Conservation (phyloP, 2,329 filamentous ascomycete species). For the Colletotrichum aenigma region DNA sequence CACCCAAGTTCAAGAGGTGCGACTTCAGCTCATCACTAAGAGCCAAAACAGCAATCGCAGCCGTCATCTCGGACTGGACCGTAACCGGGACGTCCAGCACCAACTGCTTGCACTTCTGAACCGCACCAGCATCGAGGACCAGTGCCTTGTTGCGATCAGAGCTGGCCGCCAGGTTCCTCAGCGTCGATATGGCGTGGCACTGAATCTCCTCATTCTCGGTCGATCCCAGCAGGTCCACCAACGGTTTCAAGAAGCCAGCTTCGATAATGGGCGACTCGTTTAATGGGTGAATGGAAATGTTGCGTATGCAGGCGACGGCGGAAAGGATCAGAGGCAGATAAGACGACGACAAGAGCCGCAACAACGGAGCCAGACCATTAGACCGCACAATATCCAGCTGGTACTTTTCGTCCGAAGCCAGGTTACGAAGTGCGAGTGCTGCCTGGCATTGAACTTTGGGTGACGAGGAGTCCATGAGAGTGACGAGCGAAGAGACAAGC, state of each 20-base stretch:
- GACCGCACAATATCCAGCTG: slow-evolving; percentile 96
- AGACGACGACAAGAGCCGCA: slow-evolving; percentile 90
- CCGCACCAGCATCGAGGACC: slow-evolving; percentile 94
- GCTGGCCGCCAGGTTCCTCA: slow-evolving; percentile 93
- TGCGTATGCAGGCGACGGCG: slow-evolving; percentile 96
- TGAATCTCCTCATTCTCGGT: slow-evolving; percentile 99
- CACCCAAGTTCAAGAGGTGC: slow-evolving; percentile 86
- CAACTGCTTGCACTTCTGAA: slow-evolving; percentile 98
- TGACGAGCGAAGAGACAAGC: slow-evolving; percentile 90
- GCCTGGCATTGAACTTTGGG: slow-evolving; percentile 98
- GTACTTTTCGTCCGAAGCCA: slow-evolving; percentile 98
- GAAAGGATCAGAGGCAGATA: slow-evolving; percentile 96
- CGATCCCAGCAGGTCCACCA: slow-evolving; percentile 92
- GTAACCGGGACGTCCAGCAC: slow-evolving; percentile 91
- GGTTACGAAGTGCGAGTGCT: slow-evolving; percentile 88
- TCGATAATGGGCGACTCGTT: slow-evolving; percentile 99
- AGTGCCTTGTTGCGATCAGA: slow-evolving; percentile 97
- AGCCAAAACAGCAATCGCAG: slow-evolving; percentile 95
- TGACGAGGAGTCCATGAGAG: slow-evolving; percentile 96
- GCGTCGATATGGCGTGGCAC: slow-evolving; percentile 96
- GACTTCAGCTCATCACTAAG: slow-evolving; percentile 95
- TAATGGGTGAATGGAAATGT: slow-evolving; percentile 96
- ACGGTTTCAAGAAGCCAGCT: slow-evolving; percentile 89
- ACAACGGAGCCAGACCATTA: slow-evolving; percentile 81
- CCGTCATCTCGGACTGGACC: slow-evolving; percentile 99